These are phyloP conservation scores for Trypanosoma brucei DNA, from an alignment of 208 protist species.

Conservation along the genomic window DNA sequence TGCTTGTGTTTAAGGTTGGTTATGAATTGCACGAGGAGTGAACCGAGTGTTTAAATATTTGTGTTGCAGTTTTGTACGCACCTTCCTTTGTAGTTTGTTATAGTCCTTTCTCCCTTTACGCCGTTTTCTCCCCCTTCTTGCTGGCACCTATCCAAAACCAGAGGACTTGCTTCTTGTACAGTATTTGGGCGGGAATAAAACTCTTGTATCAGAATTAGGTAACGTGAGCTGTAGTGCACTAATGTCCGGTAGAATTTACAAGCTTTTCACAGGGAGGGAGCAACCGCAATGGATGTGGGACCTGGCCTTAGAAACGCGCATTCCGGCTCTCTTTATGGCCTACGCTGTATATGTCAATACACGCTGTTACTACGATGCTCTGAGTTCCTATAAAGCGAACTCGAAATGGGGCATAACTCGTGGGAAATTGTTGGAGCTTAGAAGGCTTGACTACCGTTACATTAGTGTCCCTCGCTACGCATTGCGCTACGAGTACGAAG, in stretches of 20 bases:
- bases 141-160: too few species aligned
- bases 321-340: slow-evolving; percentile 58
- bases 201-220: not conserved
- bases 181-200: not conserved
- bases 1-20: too few species aligned
- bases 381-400: slow-evolving; percentile 61
- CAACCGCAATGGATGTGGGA: slow-evolving; percentile 87
- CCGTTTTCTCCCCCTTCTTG: not conserved
- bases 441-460: slow-evolving; percentile 84
- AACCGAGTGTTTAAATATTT: not conserved
- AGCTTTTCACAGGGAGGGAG: slow-evolving; percentile 53
- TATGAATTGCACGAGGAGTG: too few species aligned
- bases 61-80: not conserved
- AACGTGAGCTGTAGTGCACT: not conserved
- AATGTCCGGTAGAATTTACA: slow-evolving; percentile 63
- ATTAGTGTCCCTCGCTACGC: slow-evolving; percentile 82
- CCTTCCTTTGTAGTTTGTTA: not conserved
- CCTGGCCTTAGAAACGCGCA: slow-evolving; percentile 76
- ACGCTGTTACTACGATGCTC: slow-evolving; percentile 70
- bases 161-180: too few species aligned
- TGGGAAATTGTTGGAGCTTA: slow-evolving; percentile 79
- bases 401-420: slow-evolving; percentile 63
- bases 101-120: not conserved
- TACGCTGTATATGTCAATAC: slow-evolving; percentile 76
- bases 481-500: slow-evolving; percentile 79